Evolutionary conservation across 2,329 filamentous ascomycete genomes (phyloP).

Genomic region (Talaromyces marneffei): DNA sequence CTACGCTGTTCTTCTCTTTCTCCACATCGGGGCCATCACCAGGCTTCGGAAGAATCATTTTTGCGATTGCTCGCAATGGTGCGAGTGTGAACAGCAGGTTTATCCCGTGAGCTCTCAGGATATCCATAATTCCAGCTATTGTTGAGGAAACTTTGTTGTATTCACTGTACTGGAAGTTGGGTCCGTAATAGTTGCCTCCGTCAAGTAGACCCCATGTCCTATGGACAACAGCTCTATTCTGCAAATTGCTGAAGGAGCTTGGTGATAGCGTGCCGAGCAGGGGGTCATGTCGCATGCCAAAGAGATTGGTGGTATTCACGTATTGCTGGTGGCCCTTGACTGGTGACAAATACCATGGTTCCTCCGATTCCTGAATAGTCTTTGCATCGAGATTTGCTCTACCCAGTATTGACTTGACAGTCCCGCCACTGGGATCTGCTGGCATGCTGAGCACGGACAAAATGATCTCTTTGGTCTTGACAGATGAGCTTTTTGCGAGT

Average conservation of each 20-base stretch:
- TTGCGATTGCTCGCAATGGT: not conserved
- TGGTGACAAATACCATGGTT: not conserved
- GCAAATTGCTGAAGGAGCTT: not conserved
- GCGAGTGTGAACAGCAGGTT: not conserved
- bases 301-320: not conserved
- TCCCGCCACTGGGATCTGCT: constrained; percentile 52
- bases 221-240: not conserved
- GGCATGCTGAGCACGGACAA: constrained; percentile 21
- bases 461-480: not conserved
- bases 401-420: constrained; percentile 62
- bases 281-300: not conserved
- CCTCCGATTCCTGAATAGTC: not conserved
- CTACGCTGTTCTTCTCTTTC: not conserved
- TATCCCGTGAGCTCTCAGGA: not conserved
- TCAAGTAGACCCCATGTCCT: not conserved
- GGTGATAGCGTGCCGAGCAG: not conserved
- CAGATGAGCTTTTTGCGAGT: constrained; percentile 37
- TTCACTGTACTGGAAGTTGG: not conserved
- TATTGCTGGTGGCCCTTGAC: not conserved
- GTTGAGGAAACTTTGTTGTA: not conserved
- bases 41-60: not conserved
- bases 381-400: not conserved
- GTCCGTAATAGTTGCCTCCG: not conserved
- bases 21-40: not conserved
- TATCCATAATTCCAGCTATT: not conserved